phyloP scores from a whole-genome alignment of 345 rosid genomes.

The Sisymbrium irio region DNA sequence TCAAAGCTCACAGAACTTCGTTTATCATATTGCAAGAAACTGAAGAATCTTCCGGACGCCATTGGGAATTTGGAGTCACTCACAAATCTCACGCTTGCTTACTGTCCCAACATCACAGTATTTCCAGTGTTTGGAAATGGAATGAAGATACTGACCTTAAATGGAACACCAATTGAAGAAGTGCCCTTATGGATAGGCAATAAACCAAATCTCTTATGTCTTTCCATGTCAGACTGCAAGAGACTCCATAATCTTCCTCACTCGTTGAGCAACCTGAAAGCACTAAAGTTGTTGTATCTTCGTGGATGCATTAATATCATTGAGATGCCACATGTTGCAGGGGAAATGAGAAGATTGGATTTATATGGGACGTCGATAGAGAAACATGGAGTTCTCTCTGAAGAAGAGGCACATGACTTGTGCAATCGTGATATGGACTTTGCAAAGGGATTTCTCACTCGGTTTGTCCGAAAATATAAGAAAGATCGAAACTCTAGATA shows the following conservation, averaged over 20 bases:
- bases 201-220: background rate
- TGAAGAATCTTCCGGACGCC: conserved; percentile 30
- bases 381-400: conserved; percentile 10
- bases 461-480: conserved; percentile 1
- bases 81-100: background rate
- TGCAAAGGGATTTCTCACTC: background rate
- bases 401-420: background rate
- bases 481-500: background rate
- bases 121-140: conserved; percentile 19
- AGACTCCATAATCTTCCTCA: background rate
- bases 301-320: conserved; percentile 26
- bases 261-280: background rate
- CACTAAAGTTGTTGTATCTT: conserved; percentile 5
- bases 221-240: background rate
- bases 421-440: conserved; percentile 18
- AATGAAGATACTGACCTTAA: background rate
- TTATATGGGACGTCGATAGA: conserved; percentile 29
- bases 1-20: background rate
- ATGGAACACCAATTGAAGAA: conserved; percentile 14
- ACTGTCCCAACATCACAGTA: conserved; percentile 14
- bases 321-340: conserved; percentile 14
- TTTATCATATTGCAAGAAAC: conserved; percentile 17
- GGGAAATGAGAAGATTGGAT: conserved; percentile 11
- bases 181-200: conserved; percentile 23
- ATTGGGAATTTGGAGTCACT: conserved; percentile 19